Conservation (phyloP, 495 filamentous ascomycete species). For the Cercophora sp. region DNA sequence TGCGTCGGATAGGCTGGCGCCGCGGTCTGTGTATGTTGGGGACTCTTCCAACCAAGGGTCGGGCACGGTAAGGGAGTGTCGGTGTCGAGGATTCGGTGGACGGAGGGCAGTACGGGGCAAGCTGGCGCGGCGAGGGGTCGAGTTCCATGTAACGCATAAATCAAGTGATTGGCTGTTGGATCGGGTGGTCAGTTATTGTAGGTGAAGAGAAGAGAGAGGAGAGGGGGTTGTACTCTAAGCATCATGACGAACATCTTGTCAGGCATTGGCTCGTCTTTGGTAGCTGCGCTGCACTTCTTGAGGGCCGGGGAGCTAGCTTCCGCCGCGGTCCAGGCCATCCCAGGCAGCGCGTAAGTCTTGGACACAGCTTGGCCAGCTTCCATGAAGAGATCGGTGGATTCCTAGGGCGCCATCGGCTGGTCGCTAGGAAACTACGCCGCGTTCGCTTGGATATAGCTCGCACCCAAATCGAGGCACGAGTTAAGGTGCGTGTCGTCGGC, state of each 20-base stretch:
- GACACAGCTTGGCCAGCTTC: conserved; percentile 4
- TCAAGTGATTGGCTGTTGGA: too few species aligned
- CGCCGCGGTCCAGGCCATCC: neutral
- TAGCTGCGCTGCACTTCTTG: neutral
- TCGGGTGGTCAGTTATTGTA: too few species aligned
- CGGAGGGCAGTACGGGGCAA: too few species aligned
- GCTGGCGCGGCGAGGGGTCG: too few species aligned
- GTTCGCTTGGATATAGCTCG: conserved; percentile 7
- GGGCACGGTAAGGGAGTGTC: too few species aligned
- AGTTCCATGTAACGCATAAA: too few species aligned
- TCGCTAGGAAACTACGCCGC: conserved; percentile 1
- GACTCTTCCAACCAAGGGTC: neutral
- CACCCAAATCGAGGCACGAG: conserved; percentile 2
- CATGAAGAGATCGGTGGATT: conserved; percentile 9
- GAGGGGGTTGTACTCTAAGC: too few species aligned
- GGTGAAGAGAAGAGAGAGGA: too few species aligned
- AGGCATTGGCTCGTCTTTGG: too few species aligned
- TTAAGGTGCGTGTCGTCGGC: conserved; percentile 6
- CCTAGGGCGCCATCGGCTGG: conserved; percentile 6
- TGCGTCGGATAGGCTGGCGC: neutral
- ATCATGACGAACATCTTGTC: too few species aligned
- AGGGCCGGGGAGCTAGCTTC: neutral
- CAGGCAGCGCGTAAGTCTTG: neutral
- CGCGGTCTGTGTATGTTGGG: neutral
- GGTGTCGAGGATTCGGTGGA: too few species aligned